Evolutionary conservation across 768 basidiomycete species (phyloP), one percentile per base, ranked within the genome.

Genomic region (Suillus occidentalis): DNA sequence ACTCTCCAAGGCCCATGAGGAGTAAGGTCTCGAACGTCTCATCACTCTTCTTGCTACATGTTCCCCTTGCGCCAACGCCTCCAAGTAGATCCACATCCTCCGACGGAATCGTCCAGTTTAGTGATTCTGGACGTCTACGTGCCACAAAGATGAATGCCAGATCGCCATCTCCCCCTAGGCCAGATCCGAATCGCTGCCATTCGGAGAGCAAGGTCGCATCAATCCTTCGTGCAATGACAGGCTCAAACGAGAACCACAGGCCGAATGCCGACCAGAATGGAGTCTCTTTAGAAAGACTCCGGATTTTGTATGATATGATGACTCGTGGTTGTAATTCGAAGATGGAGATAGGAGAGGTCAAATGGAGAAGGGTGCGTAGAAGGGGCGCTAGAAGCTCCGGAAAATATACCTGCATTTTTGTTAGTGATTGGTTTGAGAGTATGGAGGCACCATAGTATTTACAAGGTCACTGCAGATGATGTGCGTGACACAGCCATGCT

Each of bases 381-480:
- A 96, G 84, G 6, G 90, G 90, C 0, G 87, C 90, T 13, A 93
- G 81, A 1, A 96, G 84, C 64, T 91, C 86, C 0, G 92, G 91
- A 71, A 95, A 95, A 76, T 96, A 96, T 14, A 96, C 85, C 90
- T 95, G 68, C 10, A 63, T 36, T 59, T 39, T 63, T 56, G n/a
- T 67, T 20, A 58, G 59, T 36, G n/a, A 50, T 40, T 40, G 37
- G 64, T 20, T 39, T 50, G 18, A 9, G 36, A 57, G 13, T 22
- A 42, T 18, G 18, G 31, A 61, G 13, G n/a, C 37, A 43, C 47
- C 22, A 7, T 47, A 68, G 39, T 47, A 82, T 87, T 72, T 77
- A 92, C 92, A 62, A 95, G 82, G 76, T 95, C 93, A 72, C 94
- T 94, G 75, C 92, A 92, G 25, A 94, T 73, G 53, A 95, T 83